Percentiles rank a stretch among this genome's conserved stretches.
phyloP scores from a whole-genome alignment of 306 rosid genomes.

The Lagenaria siceraria region DNA sequence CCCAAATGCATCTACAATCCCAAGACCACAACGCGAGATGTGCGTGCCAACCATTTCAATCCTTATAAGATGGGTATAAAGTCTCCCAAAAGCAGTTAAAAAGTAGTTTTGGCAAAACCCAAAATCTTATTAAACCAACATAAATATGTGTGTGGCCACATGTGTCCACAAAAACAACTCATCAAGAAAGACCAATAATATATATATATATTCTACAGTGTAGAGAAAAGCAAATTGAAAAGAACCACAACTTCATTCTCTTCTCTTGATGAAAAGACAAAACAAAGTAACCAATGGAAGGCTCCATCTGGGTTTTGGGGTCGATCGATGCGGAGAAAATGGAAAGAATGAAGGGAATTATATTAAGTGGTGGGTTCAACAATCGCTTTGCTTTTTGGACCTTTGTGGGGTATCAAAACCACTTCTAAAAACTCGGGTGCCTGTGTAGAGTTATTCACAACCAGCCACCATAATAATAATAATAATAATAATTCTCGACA shows the following conservation, averaged over 20 bases:
- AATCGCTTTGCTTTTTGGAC: not conserved
- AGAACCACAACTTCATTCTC: not conserved
- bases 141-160: not conserved
- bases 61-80: no score
- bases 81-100: not conserved
- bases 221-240: not conserved
- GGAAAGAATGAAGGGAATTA: not conserved
- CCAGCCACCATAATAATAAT: not conserved
- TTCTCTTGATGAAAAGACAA: not conserved
- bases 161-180: not conserved
- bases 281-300: not conserved
- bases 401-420: constrained; percentile 60
- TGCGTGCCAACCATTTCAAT: no score
- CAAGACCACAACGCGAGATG: no score
- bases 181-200: not conserved
- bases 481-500: not conserved
- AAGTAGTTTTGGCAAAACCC: not conserved
- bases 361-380: constrained; percentile 9
- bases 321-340: not conserved
- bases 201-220: not conserved
- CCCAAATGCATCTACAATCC: no score
- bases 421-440: constrained; percentile 19
- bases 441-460: constrained; percentile 4
- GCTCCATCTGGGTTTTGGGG: not conserved
- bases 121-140: not conserved